These are phyloP conservation scores for Suillus americanus DNA, from an alignment of 768 basidiomycete species.

Conservation along the genomic window DNA sequence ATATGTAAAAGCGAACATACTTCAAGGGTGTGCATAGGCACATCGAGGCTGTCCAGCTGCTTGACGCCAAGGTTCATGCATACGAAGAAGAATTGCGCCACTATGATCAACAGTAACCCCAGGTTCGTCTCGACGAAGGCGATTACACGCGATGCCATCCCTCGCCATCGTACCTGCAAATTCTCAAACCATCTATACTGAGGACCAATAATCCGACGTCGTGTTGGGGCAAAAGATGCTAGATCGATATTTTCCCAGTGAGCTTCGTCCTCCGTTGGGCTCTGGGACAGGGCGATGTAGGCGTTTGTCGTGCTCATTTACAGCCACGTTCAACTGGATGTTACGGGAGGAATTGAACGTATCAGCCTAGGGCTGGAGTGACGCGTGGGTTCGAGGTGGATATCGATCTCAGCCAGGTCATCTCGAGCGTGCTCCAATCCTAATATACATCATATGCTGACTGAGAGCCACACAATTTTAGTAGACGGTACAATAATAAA, in stretches of 20 bases:
- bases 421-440: not conserved
- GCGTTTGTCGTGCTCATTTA: not conserved
- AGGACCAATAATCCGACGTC: not conserved
- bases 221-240: not conserved
- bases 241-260: not conserved
- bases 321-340: not conserved
- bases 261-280: not conserved
- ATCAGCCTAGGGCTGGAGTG: not conserved
- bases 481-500: not conserved
- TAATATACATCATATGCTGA: not conserved
- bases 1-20: conserved; percentile 30
- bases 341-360: not conserved
- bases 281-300: not conserved
- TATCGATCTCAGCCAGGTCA: not conserved
- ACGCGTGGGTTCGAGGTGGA: not conserved
- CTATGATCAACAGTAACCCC: conserved; percentile 59
- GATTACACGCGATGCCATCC: not conserved
- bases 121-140: conserved; percentile 38
- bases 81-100: conserved; percentile 58
- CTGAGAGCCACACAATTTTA: not conserved
- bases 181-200: not conserved
- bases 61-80: conserved; percentile 66
- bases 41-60: conserved; percentile 53
- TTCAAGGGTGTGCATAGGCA: conserved; percentile 58
- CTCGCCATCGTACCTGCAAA: not conserved